These are phyloP conservation scores for Aspergillus neotritici DNA, from an alignment of 2,329 filamentous ascomycete genomes.

Conservation along the genomic window DNA sequence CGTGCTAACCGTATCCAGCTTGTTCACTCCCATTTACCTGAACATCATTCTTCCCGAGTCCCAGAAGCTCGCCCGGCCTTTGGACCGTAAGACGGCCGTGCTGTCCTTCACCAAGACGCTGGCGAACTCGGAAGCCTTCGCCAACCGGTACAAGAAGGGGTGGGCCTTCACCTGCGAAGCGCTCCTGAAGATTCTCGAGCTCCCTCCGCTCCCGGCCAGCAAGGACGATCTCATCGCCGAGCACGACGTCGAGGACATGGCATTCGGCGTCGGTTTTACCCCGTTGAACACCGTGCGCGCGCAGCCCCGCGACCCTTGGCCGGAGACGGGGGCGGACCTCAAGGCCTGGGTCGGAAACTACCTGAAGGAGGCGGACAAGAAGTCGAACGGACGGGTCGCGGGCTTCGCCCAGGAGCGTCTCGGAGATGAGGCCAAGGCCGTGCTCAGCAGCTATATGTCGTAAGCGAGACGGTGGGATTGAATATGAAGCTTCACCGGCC, in stretches of 20 bases:
- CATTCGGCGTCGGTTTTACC: constrained; percentile 92
- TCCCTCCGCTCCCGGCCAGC: constrained; percentile 68
- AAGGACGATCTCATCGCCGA: constrained; percentile 76
- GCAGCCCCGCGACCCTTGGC: constrained; percentile 70
- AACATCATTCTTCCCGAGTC: constrained; percentile 82
- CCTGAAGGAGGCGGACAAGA: constrained; percentile 69
- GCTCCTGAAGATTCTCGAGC: constrained; percentile 82
- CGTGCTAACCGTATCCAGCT: constrained; percentile 33
- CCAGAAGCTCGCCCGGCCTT: constrained; percentile 76
- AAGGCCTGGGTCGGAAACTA: constrained; percentile 78
- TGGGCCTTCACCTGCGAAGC: constrained; percentile 87
- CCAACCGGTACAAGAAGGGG: constrained; percentile 74
- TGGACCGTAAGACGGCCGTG: constrained; percentile 89
- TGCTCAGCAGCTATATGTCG: constrained; percentile 46
- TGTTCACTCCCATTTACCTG: constrained; percentile 82
- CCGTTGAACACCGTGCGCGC: constrained; percentile 85
- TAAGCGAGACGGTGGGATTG: constrained; percentile 8
- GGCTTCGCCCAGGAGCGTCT: constrained; percentile 68
- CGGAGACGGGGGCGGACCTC: constrained; percentile 72
- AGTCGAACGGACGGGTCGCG: constrained; percentile 65
- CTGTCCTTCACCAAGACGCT: constrained; percentile 90
- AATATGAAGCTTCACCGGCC: neutral
- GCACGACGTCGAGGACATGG: constrained; percentile 87
- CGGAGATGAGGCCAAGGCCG: constrained; percentile 51
- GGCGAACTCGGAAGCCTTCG: constrained; percentile 78